These are phyloP conservation scores for Trichoderma harzianum DNA, from an alignment of 2,329 filamentous ascomycete genomes.

Conservation along the genomic window DNA sequence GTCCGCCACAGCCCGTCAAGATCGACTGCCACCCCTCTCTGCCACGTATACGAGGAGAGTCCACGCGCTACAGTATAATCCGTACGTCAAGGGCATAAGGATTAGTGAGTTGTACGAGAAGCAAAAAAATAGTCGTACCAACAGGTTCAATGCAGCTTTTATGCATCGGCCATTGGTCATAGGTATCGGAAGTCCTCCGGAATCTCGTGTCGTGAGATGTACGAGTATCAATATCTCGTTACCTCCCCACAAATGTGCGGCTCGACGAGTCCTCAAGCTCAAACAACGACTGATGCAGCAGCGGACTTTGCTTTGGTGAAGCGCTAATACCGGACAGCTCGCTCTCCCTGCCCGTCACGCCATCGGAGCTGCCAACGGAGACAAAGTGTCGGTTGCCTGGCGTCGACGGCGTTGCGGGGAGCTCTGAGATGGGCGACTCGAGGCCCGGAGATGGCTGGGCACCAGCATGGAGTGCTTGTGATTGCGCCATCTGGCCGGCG, in stretches of 20 bases:
- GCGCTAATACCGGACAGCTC: not conserved
- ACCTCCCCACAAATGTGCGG: not conserved
- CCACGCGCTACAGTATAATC: not conserved
- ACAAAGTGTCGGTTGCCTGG: not conserved
- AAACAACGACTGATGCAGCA: conserved; percentile 3
- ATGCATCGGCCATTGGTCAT: not conserved
- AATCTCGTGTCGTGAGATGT: not conserved
- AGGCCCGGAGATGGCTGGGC: not conserved
- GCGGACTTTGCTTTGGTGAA: not conserved
- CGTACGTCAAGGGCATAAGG: not conserved
- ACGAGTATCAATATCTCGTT: not conserved
- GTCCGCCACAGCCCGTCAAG: conserved; percentile 3
- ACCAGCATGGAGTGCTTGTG: not conserved
- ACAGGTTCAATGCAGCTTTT: not conserved
- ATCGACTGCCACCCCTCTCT: not conserved
- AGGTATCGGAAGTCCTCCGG: not conserved
- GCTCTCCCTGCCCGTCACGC: conserved; percentile 4
- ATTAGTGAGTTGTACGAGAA: not conserved
- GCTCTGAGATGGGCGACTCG: conserved; percentile 3
- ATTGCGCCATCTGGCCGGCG: not conserved
- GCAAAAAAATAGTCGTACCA: not conserved
- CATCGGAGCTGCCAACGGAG: not conserved
- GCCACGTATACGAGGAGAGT: not conserved
- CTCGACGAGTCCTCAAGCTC: conserved; percentile 17
- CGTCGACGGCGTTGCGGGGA: conserved; percentile 9